Base-by-base conservation (phyloP, 768 basidiomycete genomes). In the Obba rivulosa region DNA sequence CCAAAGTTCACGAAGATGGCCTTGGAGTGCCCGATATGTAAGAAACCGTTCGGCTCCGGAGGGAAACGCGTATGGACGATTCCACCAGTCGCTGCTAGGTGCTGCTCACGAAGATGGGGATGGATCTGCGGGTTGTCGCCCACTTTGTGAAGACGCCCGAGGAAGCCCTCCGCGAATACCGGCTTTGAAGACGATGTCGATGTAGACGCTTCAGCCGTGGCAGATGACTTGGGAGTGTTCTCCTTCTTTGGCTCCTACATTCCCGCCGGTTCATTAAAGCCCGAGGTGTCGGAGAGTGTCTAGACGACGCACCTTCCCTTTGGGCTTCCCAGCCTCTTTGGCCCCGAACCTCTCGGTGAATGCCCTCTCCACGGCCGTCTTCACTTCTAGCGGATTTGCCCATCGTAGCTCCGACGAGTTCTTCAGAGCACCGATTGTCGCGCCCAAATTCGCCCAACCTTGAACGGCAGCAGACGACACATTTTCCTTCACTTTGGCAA, bases 1-100 rank as follows among this genome's bases (percentile, higher is more conserved):
- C 96, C 96, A 65, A 98, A 99, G 66, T 94, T 89, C 52, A 98
- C 84, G 59, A 96, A 95, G 60, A 99, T 97, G 2, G 96, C 95
- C 63, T 99, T 99, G 43, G 94, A 97, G 62, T 99, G 96, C 2
- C 95, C 95, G 56, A 92, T 86, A 59, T 92, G 96, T 35, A 98
- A 76, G 69, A 79, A 98, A 11, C 96, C 96, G 62, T 99, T 99
- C 3, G 96, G 96, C 69, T 99, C 96, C 2, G 96, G 96, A 21
- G 96, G 96, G 69, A 99, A 99, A 34, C 96, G 90, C 10, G 96
- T 99, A 71, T 85, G 85, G 3, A 98, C 94, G 43, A 79, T 72
- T 8, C 92, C 90, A 13, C 77, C 79, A 0, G 96, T 98, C 4
- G 74, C 75, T 8, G 79, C 75, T 35, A 98, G 70, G 62, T 99